Percentiles rank a stretch among this genome's conserved stretches.
phyloP scores from a whole-genome alignment of 495 filamentous ascomycete genomes.

The Neurospora africana region DNA sequence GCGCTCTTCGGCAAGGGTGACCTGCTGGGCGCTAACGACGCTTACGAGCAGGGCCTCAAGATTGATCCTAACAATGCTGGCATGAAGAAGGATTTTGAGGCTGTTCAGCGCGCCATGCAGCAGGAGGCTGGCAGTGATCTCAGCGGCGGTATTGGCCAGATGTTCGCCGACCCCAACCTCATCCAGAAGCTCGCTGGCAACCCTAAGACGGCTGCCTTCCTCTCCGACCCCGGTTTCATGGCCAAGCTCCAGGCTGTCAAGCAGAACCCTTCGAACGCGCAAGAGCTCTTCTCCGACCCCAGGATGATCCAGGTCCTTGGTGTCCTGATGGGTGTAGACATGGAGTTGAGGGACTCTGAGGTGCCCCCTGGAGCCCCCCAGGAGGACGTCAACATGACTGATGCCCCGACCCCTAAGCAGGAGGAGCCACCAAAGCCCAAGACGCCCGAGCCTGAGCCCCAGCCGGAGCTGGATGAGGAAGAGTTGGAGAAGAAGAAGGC shows the following conservation, averaged over 20 bases:
- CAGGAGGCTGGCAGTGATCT: slow-evolving; percentile 60
- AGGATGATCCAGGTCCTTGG: slow-evolving; percentile 90
- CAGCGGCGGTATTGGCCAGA: slow-evolving; percentile 64
- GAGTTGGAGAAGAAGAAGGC: slow-evolving; percentile 72
- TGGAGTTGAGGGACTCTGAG: slow-evolving; percentile 61
- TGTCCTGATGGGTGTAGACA: slow-evolving; percentile 87
- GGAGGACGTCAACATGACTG: slow-evolving; percentile 73
- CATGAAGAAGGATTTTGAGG: slow-evolving; percentile 74
- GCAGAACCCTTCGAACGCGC: slow-evolving; percentile 69
- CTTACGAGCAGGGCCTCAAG: slow-evolving; percentile 86
- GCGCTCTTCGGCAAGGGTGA: slow-evolving; percentile 81
- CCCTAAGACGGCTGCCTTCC: slow-evolving; percentile 77
- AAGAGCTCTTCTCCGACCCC: slow-evolving; percentile 75
- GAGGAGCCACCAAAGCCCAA: slow-evolving; percentile 38
- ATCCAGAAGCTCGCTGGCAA: slow-evolving; percentile 84
- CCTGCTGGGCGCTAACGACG: slow-evolving; percentile 71
- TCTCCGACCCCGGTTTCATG: slow-evolving; percentile 87
- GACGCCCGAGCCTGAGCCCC: slow-evolving; percentile 47
- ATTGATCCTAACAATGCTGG: slow-evolving; percentile 85
- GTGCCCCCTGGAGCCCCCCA: slow-evolving; percentile 37
- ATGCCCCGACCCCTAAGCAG: slow-evolving; percentile 37
- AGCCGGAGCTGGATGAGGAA: slow-evolving; percentile 69
- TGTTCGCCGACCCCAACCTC: slow-evolving; percentile 88
- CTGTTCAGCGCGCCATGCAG: slow-evolving; percentile 81
- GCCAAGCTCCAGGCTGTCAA: slow-evolving; percentile 69